phyloP scores from a whole-genome alignment of 768 basidiomycete genomes.

The Phanerodontia chrysosporium region DNA sequence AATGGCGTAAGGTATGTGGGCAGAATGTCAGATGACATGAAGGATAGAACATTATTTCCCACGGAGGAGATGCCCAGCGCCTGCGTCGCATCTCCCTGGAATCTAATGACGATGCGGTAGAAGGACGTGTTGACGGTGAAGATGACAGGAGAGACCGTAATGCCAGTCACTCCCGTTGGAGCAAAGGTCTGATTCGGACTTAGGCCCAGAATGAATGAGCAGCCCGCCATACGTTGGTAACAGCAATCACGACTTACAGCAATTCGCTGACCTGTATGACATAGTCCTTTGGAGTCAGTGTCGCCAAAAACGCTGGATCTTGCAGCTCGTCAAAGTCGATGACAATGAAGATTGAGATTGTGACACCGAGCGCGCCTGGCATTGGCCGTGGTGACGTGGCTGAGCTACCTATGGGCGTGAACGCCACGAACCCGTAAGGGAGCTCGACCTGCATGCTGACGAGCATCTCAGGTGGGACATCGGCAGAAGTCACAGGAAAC shows the following conservation, averaged over 20 bases:
- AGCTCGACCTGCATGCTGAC: neutral
- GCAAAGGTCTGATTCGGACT: neutral
- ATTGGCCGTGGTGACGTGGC: too few relatives aligned
- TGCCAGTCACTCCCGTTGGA: neutral
- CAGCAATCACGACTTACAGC: neutral
- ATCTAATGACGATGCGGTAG: neutral
- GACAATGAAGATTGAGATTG: neutral
- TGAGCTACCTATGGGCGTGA: neutral
- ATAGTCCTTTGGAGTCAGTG: neutral
- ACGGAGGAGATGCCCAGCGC: neutral
- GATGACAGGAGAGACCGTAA: neutral
- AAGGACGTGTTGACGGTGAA: neutral
- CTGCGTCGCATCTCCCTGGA: neutral
- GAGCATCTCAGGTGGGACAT: neutral
- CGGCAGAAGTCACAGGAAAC: neutral
- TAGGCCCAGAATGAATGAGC: too few relatives aligned
- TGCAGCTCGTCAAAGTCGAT: neutral
- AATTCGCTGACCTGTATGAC: neutral
- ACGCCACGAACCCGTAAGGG: neutral
- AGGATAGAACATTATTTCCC: neutral
- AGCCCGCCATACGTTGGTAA: too few relatives aligned
- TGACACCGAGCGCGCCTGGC: too few relatives aligned
- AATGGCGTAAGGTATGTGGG: neutral
- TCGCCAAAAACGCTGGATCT: neutral
- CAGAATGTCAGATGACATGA: neutral